Base-by-base conservation (phyloP, 164 flowering plant species). In the Kalanchoe fedtschenkoi region DNA sequence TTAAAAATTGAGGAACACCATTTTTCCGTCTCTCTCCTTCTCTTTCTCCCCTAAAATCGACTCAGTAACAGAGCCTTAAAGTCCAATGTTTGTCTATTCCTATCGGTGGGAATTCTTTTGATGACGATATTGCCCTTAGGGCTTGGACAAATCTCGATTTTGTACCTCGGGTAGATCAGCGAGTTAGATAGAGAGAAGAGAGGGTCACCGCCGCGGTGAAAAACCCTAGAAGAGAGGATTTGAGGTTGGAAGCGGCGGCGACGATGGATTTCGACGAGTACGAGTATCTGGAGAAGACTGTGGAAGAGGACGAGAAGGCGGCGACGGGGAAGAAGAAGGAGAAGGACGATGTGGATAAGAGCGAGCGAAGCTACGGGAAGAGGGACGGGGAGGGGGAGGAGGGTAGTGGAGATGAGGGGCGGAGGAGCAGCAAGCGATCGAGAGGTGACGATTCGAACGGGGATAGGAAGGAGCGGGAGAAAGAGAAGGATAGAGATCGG, bases 221-320 rank as follows among this genome's bases (percentile, higher is more conserved):
- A 46, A 51, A 51, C 56, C 56, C 56, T 51, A 51, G 56, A 10
- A 43, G 56, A 10, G 19, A n/a, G 22, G 17, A 13, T 37, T 37
- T 37, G 39, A 37, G 39, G 39, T 37, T 15, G 39, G 11, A 9
- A 37, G 8, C 56, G 14, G 38, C 30, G 9, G 56, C 56, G 35
- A 4, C 26, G 13, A 89, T 90, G 97, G 99, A 90, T 16, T 90
- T 90, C 75, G 99, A 93, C 85, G 99, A 90, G 86, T 86, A 86
- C 78, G 97, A 88, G 54, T 93, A 93, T 61, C 69, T 93, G 60
- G 99, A 93, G 83, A 86, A 88, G 70, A 63, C 85, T 15, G 95
- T 87, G 54, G 96, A 88, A 69, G 88, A 83, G 22, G 71, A 66
- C 8, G 78, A 73, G n/a, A 69, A 68, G 16, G 57, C 21, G 11